A percentile compares a stretch with the other conserved stretches of the same genome.
Conservation (phyloP, 1,284 basidiomycete species). For the Earliella scabrosa region DNA sequence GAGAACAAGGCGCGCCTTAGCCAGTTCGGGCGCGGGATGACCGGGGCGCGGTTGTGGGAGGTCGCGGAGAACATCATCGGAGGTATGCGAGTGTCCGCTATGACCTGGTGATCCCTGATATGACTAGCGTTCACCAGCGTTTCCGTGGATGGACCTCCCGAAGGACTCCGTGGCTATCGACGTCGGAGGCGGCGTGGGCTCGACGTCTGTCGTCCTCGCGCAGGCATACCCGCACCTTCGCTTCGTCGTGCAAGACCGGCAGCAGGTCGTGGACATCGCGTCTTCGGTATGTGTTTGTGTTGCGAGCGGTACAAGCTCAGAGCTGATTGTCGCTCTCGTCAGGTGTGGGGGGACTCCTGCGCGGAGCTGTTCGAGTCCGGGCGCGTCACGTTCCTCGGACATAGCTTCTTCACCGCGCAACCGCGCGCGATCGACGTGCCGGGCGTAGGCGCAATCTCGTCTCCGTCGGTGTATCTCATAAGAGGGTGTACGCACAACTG, state of each 20-base stretch:
- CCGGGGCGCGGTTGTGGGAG: slow-evolving; percentile 17
- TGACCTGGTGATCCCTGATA: fast-evolving
- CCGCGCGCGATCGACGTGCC: slow-evolving; percentile 34
- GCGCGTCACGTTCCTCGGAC: slow-evolving; percentile 63
- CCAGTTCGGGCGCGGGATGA: slow-evolving; percentile 19
- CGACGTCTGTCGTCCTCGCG: slow-evolving; percentile 66
- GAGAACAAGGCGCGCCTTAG: slow-evolving; percentile 11
- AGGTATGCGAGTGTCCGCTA: neutral
- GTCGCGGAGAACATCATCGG: slow-evolving; percentile 15
- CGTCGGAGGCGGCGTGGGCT: slow-evolving; percentile 77
- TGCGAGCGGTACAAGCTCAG: no score
- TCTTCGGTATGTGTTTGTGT: slow-evolving; percentile 44
- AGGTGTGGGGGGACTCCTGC: slow-evolving; percentile 62
- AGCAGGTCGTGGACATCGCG: slow-evolving; percentile 65
- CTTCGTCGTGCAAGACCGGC: slow-evolving; percentile 73
- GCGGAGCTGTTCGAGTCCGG: slow-evolving; percentile 64
- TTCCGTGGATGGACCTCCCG: slow-evolving; percentile 63
- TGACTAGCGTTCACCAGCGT: slow-evolving; percentile 44
- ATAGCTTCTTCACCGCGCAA: slow-evolving; percentile 74
- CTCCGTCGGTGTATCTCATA: slow-evolving; percentile 65
- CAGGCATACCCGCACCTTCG: slow-evolving; percentile 54
- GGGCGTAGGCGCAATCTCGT: slow-evolving; percentile 5
- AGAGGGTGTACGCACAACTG: slow-evolving; percentile 78
- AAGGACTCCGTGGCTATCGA: slow-evolving; percentile 59
- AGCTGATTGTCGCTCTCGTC: no score